Percentiles rank a stretch among this genome's conserved stretches.
These are phyloP conservation scores for Coniochaeta sp. DNA, from an alignment of 2,329 filamentous ascomycete species.

Conservation along the genomic window DNA sequence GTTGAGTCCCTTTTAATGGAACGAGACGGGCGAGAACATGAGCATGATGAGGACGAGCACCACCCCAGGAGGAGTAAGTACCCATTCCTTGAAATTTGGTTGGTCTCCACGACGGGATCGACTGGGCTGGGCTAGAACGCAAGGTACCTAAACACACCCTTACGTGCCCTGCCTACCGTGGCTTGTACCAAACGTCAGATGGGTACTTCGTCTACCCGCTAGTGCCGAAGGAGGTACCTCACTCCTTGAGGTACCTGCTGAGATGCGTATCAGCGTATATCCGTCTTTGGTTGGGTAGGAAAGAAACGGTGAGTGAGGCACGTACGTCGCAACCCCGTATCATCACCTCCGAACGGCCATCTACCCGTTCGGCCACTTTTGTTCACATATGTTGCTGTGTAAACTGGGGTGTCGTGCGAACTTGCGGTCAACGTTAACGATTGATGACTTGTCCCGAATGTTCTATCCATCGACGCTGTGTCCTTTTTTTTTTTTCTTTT, in stretches of 20 bases:
- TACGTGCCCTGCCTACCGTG: neutral
- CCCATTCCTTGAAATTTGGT: neutral
- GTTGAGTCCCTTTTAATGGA: neutral
- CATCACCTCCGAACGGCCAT: neutral
- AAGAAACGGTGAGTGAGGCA: neutral
- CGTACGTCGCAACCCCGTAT: neutral
- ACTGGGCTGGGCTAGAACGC: neutral
- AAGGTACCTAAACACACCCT: neutral
- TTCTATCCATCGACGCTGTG: neutral
- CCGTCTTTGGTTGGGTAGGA: neutral
- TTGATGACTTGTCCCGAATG: neutral
- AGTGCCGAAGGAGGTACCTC: neutral
- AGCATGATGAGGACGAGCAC: neutral
- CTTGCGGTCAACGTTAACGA: neutral
- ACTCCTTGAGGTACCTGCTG: too few species aligned
- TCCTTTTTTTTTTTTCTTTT: too few species aligned
- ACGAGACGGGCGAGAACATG: neutral
- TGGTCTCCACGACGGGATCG: neutral
- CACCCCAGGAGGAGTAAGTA: neutral
- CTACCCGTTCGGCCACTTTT: neutral
- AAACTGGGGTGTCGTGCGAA: neutral
- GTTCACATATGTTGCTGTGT: neutral
- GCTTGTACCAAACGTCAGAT: neutral
- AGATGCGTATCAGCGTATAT: too few species aligned
- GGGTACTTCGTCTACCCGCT: neutral